Evolutionary conservation across 2,329 filamentous ascomycete genomes (phyloP), one percentile per base, ranked within the genome.

Genomic region (Tolypocladium nubicola): DNA sequence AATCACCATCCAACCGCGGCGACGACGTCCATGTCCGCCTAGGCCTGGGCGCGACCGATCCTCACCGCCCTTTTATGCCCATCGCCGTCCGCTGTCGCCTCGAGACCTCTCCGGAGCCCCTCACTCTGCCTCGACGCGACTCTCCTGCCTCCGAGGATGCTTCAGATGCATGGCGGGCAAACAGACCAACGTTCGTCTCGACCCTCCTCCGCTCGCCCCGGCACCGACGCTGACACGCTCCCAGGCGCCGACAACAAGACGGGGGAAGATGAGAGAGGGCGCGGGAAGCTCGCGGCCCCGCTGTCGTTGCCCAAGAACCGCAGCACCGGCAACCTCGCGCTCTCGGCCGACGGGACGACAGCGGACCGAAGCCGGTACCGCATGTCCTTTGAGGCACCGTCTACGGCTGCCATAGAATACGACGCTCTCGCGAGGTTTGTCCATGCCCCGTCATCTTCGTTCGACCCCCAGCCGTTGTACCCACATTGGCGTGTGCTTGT

Each of bases 381-480:
- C 60, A 86, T 90, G 73, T 93, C 90, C 54, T 85, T 92, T 67
- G 90, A 94, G 71, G 85, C 84, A 58, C 82, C 85, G 55, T 78
- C 82, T 60, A 78, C 81, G 62, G 72, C 73, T 60, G 68, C 72
- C 60, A 73, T 77, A 65, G 87, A 89, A 64, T 83, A 84, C 73
- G 89, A 92, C 70, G 77, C 82, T 65, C 76, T 90, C 72, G 80
- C 87, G 73, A 91, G 88, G 89, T 94, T 63, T 58, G 73, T 71
- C 56, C 50, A 26, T 21, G 56, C 56, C 30, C 16, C 14, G 5
- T 35, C 10, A 21, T 35, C 47, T 37, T 37, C 47, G 33, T 16
- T n/a, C 11, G 23, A 37, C 4, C 30, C 26, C 5, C 16, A 1
- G 47, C 26, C 30, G 26, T n/a, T n/a, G 26, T 33, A 26, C n/a